Evolutionary conservation across 371 early-diverging fungal genomes (phyloP).

Genomic region (Apophysomyces variabilis): DNA sequence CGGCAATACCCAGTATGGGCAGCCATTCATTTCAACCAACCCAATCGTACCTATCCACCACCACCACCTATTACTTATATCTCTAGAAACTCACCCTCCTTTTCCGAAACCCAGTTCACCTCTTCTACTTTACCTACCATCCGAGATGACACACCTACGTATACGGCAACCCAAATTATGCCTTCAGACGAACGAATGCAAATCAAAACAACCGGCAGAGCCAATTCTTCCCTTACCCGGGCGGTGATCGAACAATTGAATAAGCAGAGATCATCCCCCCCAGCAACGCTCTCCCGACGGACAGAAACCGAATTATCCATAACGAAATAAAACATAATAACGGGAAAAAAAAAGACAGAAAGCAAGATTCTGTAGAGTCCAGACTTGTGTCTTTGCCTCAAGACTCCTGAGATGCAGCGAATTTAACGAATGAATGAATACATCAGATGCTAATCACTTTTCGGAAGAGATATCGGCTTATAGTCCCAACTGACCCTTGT

Average conservation of each 20-base stretch:
- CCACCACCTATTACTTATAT: slow-evolving; percentile 46
- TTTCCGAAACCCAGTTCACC: slow-evolving; percentile 14
- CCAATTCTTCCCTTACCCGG: slow-evolving; percentile 51
- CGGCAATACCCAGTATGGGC: slow-evolving; percentile 75
- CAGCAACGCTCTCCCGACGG: background rate
- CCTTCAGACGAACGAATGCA: slow-evolving; percentile 19
- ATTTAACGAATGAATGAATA: background rate
- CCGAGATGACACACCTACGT: background rate
- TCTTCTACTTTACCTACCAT: slow-evolving; percentile 8
- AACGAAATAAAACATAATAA: background rate
- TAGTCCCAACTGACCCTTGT: slow-evolving; percentile 2
- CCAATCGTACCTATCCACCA: slow-evolving; percentile 52
- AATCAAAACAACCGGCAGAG: slow-evolving; percentile 39
- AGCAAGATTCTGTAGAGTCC: no score
- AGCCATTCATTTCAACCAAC: slow-evolving; percentile 72
- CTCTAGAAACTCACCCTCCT: slow-evolving; percentile 21
- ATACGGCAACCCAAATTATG: slow-evolving; percentile 20
- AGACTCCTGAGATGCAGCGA: no score
- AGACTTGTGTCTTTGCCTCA: no score
- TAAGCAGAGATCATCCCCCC: slow-evolving; percentile 28
- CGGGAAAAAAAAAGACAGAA: background rate
- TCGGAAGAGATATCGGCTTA: slow-evolving; percentile 6
- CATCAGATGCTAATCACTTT: background rate
- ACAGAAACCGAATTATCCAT: background rate
- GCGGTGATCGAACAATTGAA: slow-evolving; percentile 54